These are phyloP conservation scores for Schizosaccharomyces versatilis DNA, from an alignment of 1,139 yeast species.

Conservation along the genomic window DNA sequence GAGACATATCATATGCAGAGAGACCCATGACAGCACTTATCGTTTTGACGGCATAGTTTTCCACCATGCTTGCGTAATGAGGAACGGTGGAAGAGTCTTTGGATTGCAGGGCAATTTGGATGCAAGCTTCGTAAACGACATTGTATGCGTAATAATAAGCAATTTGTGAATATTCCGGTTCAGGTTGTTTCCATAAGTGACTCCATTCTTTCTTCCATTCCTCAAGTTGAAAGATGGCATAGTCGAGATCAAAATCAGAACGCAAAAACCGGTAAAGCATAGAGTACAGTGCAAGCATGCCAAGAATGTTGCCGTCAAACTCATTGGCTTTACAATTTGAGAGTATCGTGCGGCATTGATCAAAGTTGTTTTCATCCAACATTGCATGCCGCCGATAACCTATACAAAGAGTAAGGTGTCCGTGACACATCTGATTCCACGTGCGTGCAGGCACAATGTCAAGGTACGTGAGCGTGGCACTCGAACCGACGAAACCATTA, in stretches of 20 bases:
- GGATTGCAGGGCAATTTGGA: not conserved
- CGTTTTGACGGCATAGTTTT: not conserved
- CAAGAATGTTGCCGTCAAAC: slow-evolving; percentile 1
- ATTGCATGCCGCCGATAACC: slow-evolving; percentile 1
- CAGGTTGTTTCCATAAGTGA: not conserved
- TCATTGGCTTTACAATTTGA: not conserved
- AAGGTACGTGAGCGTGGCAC: not conserved
- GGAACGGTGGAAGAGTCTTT: not conserved
- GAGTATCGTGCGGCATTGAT: not conserved
- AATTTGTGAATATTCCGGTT: not conserved
- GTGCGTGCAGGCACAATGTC: not conserved
- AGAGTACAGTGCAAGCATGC: not conserved
- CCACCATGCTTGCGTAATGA: not conserved
- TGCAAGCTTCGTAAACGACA: not conserved
- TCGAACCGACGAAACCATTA: not conserved
- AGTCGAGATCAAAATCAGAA: not conserved
- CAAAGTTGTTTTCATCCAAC: not conserved
- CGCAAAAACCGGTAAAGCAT: not conserved
- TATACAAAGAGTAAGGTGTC: not conserved
- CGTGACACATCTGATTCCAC: slow-evolving; percentile 1
- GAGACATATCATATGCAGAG: slow-evolving; percentile 1
- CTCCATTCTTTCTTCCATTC: slow-evolving; percentile 2
- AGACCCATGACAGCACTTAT: not conserved
- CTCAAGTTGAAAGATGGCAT: slow-evolving; percentile 1
- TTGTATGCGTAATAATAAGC: slow-evolving; percentile 2